phyloP scores from a whole-genome alignment of 225 moss, liverwort and hornwort species.

The Antitrichia curtipendula region DNA sequence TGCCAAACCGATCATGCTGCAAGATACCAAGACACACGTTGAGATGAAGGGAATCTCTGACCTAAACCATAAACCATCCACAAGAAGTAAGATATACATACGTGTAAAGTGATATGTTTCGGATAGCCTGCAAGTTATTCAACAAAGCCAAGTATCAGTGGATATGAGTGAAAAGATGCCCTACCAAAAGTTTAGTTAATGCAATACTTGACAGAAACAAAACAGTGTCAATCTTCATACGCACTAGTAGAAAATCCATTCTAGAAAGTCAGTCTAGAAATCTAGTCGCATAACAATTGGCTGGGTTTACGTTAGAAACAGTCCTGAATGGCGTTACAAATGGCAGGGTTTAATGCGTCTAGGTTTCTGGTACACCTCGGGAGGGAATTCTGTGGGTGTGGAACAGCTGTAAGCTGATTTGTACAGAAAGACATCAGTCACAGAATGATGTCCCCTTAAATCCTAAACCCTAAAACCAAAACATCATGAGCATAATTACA shows the following conservation, averaged over 20 bases:
- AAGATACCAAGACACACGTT: not conserved
- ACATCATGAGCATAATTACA: not conserved
- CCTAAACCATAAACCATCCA: not conserved
- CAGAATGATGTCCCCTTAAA: not conserved
- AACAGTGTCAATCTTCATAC: not conserved
- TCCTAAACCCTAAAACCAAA: not conserved
- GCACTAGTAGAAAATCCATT: not conserved
- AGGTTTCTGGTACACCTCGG: not conserved
- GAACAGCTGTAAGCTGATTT: not conserved
- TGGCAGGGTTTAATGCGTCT: not conserved
- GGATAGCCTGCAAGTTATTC: slow-evolving; percentile 53
- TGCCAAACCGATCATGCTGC: slow-evolving; percentile 78
- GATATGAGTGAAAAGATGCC: not conserved
- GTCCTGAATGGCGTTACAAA: not conserved
- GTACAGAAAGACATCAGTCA: not conserved
- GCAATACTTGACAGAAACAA: not conserved
- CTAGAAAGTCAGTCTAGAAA: not conserved
- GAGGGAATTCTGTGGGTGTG: not conserved
- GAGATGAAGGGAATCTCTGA: not conserved
- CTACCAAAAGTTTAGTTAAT: not conserved
- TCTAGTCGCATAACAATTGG: not conserved
- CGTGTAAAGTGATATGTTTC: slow-evolving; percentile 77
- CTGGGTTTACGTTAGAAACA: not conserved
- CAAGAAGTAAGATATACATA: slow-evolving; percentile 15
- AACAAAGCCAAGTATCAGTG: not conserved